phyloP scores from a whole-genome alignment of 2,329 filamentous ascomycete genomes.

The Macrophomina pseudophaseolina region DNA sequence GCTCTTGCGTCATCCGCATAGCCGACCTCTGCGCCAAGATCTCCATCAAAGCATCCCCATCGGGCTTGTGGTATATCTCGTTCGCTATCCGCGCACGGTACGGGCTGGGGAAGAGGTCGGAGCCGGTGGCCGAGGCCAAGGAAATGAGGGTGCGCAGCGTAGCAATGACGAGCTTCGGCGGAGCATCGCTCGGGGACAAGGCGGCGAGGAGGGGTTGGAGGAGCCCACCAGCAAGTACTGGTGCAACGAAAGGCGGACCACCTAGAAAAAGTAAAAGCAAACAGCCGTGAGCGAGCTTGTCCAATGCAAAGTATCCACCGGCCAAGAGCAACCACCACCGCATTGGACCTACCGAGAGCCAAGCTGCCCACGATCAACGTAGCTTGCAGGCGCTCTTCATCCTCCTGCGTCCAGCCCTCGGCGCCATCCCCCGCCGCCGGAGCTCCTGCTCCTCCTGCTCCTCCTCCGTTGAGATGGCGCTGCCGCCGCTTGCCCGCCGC shows the following conservation, averaged over 20 bases:
- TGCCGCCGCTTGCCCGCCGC: slow-evolving; percentile 52
- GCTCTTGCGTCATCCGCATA: slow-evolving; percentile 61
- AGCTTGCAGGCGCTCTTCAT: slow-evolving; percentile 75
- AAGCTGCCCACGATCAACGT: slow-evolving; percentile 84
- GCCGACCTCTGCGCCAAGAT: slow-evolving; percentile 67
- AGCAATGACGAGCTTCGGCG: slow-evolving; percentile 70
- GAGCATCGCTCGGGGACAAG: slow-evolving; percentile 68
- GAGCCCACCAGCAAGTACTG: slow-evolving; percentile 70
- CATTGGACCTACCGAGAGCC: slow-evolving; percentile 69
- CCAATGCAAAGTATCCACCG: not conserved
- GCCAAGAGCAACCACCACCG: not conserved
- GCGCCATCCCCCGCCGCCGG: slow-evolving; percentile 31
- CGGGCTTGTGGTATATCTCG: slow-evolving; percentile 65
- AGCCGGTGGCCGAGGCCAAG: slow-evolving; percentile 66
- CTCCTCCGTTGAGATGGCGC: slow-evolving; percentile 34
- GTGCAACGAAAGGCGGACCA: slow-evolving; percentile 77
- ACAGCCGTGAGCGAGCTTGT: not conserved
- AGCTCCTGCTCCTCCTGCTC: slow-evolving; percentile 14
- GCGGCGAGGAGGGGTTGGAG: slow-evolving; percentile 73
- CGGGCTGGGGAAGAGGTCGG: slow-evolving; percentile 53
- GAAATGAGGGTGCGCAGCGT: slow-evolving; percentile 76
- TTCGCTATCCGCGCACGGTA: slow-evolving; percentile 33
- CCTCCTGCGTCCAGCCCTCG: slow-evolving; percentile 62
- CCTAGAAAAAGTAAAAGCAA: slow-evolving; percentile 55
- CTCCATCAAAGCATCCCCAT: slow-evolving; percentile 66